Evolutionary conservation across 1,139 yeast species (phyloP).

Genomic region (Nadsonia commutata): DNA sequence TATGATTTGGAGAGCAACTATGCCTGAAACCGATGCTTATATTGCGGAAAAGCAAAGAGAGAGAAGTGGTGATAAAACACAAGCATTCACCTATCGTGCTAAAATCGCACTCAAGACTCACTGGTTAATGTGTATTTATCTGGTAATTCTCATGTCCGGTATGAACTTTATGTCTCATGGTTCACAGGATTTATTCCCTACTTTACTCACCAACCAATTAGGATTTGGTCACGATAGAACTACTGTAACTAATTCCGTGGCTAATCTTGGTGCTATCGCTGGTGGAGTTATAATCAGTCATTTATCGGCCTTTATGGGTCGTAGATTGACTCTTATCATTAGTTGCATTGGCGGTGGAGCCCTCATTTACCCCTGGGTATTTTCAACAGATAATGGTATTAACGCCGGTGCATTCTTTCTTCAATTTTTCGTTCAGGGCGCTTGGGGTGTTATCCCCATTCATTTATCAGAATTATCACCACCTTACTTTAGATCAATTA

Average conservation of each 20-base stretch:
- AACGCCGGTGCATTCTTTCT: slow-evolving; percentile 70
- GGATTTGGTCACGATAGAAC: slow-evolving; percentile 35
- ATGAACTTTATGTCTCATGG: slow-evolving; percentile 42
- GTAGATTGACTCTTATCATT: slow-evolving; percentile 40
- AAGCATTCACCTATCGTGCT: no score
- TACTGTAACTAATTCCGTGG: slow-evolving; percentile 55
- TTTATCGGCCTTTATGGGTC: slow-evolving; percentile 41
- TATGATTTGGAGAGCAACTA: slow-evolving; percentile 35
- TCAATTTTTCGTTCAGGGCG: slow-evolving; percentile 62
- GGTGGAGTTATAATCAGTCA: slow-evolving; percentile 58
- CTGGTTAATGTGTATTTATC: slow-evolving; percentile 32
- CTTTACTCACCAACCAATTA: slow-evolving; percentile 41
- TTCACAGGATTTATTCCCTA: slow-evolving; percentile 49
- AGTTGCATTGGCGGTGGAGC: slow-evolving; percentile 59
- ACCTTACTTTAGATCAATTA: slow-evolving; percentile 59
- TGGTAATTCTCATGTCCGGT: slow-evolving; percentile 34
- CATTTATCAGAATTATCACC: slow-evolving; percentile 67
- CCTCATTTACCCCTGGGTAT: slow-evolving; percentile 63
- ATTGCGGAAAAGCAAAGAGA: slow-evolving; percentile 21
- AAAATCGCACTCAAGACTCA: slow-evolving; percentile 19
- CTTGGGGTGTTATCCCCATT: slow-evolving; percentile 78
- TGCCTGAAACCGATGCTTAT: slow-evolving; percentile 50
- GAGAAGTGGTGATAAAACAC: no score
- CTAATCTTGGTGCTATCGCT: slow-evolving; percentile 52
- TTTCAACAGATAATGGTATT: slow-evolving; percentile 35